Percentiles rank a stretch among this genome's conserved stretches.
These are phyloP conservation scores for Trifolium pratense DNA, from an alignment of 306 rosid genomes.

Conservation along the genomic window DNA sequence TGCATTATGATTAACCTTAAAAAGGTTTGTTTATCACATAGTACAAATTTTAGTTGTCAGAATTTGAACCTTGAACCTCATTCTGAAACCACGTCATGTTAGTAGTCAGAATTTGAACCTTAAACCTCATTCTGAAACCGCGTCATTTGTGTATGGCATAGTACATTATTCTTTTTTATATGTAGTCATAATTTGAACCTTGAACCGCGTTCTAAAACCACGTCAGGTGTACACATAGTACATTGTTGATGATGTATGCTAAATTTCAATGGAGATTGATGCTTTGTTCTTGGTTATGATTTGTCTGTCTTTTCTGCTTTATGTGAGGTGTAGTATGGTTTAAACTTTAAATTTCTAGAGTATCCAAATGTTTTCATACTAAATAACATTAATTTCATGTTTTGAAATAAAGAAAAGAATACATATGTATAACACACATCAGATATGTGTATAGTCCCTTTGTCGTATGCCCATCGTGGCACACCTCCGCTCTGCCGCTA, in stretches of 20 bases:
- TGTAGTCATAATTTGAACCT: not conserved
- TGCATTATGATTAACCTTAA: constrained; percentile 33
- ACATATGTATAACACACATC: no score
- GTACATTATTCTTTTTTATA: not conserved
- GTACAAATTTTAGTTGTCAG: not conserved
- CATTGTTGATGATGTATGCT: constrained; percentile 21
- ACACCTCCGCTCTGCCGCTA: no score
- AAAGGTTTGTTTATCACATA: constrained; percentile 8
- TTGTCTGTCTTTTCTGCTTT: constrained; percentile 29
- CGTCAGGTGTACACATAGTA: not conserved
- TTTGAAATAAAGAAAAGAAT: no score
- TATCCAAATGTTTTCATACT: not conserved
- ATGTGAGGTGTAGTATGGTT: constrained; percentile 4
- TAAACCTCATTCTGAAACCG: not conserved
- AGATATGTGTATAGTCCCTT: no score
- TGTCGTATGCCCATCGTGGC: no score
- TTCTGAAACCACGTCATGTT: not conserved
- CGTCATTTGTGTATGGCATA: not conserved
- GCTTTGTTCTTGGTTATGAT: constrained; percentile 35
- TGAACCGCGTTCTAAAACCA: not conserved
- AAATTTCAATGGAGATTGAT: constrained; percentile 30
- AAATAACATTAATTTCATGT: no score
- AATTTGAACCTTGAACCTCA: not conserved
- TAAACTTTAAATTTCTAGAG: constrained; percentile 5
- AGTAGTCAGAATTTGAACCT: not conserved